A percentile compares a stretch with the other conserved stretches of the same genome.
These are phyloP conservation scores for Begonia masoniana DNA, from an alignment of 306 rosid genomes.

Conservation along the genomic window DNA sequence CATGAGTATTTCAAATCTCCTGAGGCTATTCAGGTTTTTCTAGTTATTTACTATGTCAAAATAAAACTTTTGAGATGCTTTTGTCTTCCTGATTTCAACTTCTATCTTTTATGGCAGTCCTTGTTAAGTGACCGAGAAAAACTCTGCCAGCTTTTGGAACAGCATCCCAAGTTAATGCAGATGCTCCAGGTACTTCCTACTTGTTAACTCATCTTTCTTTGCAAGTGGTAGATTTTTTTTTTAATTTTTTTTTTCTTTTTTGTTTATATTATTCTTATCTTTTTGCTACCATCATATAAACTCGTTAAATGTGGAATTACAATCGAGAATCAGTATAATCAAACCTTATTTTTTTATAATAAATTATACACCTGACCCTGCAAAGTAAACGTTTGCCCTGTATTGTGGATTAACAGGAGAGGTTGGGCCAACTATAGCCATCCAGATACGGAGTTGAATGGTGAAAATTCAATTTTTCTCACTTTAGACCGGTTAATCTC, in stretches of 20 bases:
- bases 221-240: not conserved
- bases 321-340: too few species aligned
- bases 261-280: not conserved
- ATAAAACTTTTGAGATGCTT: not conserved
- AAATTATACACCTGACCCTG: too few species aligned
- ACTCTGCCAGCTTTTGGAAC: conserved; percentile 96
- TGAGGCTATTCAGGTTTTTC: conserved; percentile 90
- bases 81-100: not conserved
- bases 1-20: conserved; percentile 91
- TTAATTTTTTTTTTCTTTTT: not conserved
- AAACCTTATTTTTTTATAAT: too few species aligned
- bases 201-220: not conserved
- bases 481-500: conserved; percentile 10
- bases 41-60: not conserved
- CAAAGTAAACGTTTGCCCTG: not conserved
- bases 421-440: conserved; percentile 52
- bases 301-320: too few species aligned
- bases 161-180: conserved; percentile 97
- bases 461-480: not conserved
- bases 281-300: not conserved
- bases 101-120: conserved; percentile 49
- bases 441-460: not conserved
- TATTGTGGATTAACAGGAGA: conserved; percentile 55
- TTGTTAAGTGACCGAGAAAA: conserved; percentile 79
- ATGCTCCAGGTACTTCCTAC: conserved; percentile 71